These are phyloP conservation scores for Paracoccidioides lutzii DNA, from an alignment of 2,329 filamentous ascomycete genomes.

Conservation along the genomic window DNA sequence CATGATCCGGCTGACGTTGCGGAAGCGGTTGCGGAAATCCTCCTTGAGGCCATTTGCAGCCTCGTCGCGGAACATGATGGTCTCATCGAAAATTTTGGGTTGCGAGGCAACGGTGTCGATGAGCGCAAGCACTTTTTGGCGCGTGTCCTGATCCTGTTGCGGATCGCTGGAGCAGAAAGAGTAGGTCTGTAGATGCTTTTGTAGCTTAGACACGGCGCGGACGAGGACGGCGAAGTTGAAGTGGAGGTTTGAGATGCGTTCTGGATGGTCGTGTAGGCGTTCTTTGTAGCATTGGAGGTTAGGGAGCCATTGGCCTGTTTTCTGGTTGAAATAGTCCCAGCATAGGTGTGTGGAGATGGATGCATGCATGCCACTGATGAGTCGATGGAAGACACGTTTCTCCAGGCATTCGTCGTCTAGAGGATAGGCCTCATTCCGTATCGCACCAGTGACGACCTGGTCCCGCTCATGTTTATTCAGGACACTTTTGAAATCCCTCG, in stretches of 20 bases:
- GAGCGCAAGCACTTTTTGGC: slow-evolving; percentile 66
- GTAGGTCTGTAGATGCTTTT: slow-evolving; percentile 67
- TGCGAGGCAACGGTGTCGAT: slow-evolving; percentile 55
- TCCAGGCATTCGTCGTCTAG: slow-evolving; percentile 87
- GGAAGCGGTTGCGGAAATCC: slow-evolving; percentile 93
- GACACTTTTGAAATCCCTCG: slow-evolving; percentile 48
- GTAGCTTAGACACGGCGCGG: slow-evolving; percentile 80
- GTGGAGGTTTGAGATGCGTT: slow-evolving; percentile 92
- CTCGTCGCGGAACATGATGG: slow-evolving; percentile 73
- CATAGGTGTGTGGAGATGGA: slow-evolving; percentile 94
- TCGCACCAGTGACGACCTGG: slow-evolving; percentile 37
- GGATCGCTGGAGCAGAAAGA: slow-evolving; percentile 85
- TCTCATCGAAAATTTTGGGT: slow-evolving; percentile 80
- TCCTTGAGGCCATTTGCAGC: slow-evolving; percentile 66
- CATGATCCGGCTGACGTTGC: slow-evolving; percentile 94
- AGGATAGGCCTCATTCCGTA: slow-evolving; percentile 47
- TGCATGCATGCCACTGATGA: slow-evolving; percentile 95
- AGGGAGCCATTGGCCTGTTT: slow-evolving; percentile 81
- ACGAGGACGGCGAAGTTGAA: slow-evolving; percentile 98
- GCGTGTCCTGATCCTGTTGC: slow-evolving; percentile 64
- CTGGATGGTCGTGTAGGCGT: slow-evolving; percentile 71
- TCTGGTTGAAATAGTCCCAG: slow-evolving; percentile 92
- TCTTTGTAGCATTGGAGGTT: slow-evolving; percentile 81
- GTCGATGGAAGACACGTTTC: slow-evolving; percentile 95
- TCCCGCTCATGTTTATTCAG: slow-evolving; percentile 35